Conservation (phyloP, 2,329 filamentous ascomycete species). For the Metarhizium guizhouense region DNA sequence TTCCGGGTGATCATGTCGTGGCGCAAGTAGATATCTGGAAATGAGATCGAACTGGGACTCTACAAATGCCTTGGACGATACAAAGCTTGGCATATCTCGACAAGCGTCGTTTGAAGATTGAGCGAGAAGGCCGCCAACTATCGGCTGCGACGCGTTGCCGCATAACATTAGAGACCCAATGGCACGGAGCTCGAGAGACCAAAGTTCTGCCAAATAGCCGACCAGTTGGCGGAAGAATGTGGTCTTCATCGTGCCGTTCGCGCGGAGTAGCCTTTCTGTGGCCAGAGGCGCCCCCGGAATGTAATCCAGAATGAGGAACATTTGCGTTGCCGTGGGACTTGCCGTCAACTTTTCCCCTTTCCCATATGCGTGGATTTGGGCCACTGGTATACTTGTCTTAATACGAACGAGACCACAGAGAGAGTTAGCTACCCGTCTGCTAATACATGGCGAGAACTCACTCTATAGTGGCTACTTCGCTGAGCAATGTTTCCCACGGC, state of each 20-base stretch:
- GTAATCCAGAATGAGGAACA: constrained; percentile 1
- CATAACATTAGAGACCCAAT: not conserved
- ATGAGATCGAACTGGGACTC: constrained; percentile 3
- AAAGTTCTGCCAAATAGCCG: not conserved
- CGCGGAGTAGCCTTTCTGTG: constrained; percentile 9
- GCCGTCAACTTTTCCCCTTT: constrained; percentile 5
- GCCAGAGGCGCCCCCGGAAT: constrained; percentile 1
- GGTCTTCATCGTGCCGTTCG: constrained; percentile 4
- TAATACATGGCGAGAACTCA: constrained; percentile 4
- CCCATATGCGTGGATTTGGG: constrained; percentile 12
- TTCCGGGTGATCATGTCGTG: constrained; percentile 7
- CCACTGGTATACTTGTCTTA: constrained; percentile 14
- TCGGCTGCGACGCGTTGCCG: not conserved
- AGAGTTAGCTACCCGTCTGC: not conserved
- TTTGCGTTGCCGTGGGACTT: constrained; percentile 1
- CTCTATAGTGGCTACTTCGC: not conserved
- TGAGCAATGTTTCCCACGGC: not conserved
- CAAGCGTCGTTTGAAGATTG: constrained; percentile 4
- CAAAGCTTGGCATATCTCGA: constrained; percentile 2
- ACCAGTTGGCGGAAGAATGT: constrained; percentile 15
- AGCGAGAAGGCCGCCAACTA: not conserved
- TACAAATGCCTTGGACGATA: constrained; percentile 2
- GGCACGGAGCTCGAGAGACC: not conserved
- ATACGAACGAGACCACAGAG: constrained; percentile 6
- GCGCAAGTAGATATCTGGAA: constrained; percentile 3